Base-by-base conservation (phyloP, 441 rosid species). In the Populus tomentosa region DNA sequence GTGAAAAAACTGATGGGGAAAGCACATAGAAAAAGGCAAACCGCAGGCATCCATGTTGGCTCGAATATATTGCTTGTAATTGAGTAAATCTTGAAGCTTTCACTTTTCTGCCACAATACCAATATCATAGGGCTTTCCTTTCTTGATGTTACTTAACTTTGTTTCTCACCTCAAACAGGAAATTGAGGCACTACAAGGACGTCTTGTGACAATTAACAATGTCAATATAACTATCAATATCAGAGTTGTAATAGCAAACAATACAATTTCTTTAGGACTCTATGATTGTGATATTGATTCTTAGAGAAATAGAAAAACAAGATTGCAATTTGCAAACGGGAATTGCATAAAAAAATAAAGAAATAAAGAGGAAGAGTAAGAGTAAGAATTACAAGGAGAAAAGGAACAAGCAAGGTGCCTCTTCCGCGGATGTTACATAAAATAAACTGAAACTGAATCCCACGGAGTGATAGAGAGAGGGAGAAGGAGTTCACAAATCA, bases 91-190 rank as follows among this genome's bases (percentile, higher is more conserved):
- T 50, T 71, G 23, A 50, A 71, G 40, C 8, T 24, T 1, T 28
- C 30, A 23, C 21, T 53, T 2, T 53, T 53, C 20, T 71, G 13
- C 65, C 24, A 40, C 30, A 1, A 20, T 7, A 14, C 74, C 18
- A 53, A 13, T 20, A 71, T 28, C 33, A 11, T 35, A 78, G 72
- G 5, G 68, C 30, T 78, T 75, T 42, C 67, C 18, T 33, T 32
- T 14, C 14, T 59, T 73, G 46, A 82, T 59, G 50, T 67, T 67
- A 42, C 10, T 53, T 63, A 56, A 69, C 26, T 73, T 59, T 10
- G 50, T 75, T 67, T 64, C 32, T 72, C 53, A 63, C 69, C 69
- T 24, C 71, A 53, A 35, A 66, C n/a, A 40, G 46, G 65, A 73
- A 59, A 75, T 66, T 40, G 9, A 24, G 74, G 42, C 32, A 32